Percentiles rank a stretch among this genome's conserved stretches.
phyloP scores from a whole-genome alignment of 768 basidiomycete genomes.

The Boletus patriciae region DNA sequence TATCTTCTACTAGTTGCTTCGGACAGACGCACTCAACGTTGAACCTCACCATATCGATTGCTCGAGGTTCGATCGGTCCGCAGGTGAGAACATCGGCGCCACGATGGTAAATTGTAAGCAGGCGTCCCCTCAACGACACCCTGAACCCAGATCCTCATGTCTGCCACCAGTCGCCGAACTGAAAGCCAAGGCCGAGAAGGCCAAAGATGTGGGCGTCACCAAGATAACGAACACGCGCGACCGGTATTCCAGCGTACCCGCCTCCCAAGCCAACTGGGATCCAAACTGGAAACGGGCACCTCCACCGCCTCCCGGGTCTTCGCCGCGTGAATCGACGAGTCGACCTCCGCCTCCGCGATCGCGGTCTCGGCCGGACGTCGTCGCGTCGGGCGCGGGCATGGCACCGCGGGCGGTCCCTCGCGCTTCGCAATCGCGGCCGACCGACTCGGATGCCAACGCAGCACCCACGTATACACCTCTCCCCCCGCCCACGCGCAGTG shows the following conservation, averaged over 20 bases:
- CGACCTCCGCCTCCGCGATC: conserved; percentile 37
- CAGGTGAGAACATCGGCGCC: not conserved
- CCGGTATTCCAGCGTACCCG: conserved; percentile 51
- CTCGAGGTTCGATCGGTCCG: not conserved
- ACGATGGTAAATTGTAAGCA: conserved; percentile 34
- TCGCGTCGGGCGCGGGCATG: conserved; percentile 8
- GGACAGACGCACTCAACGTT: not conserved
- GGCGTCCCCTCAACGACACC: not conserved
- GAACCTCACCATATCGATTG: not conserved
- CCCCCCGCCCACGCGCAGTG: conserved; percentile 29
- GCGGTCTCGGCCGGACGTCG: conserved; percentile 24
- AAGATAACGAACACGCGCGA: conserved; percentile 58
- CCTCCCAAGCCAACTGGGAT: conserved; percentile 67
- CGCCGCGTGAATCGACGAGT: conserved; percentile 9
- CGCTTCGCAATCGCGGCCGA: conserved; percentile 17
- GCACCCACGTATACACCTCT: conserved; percentile 17
- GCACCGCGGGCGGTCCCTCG: conserved; percentile 10
- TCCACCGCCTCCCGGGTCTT: conserved; percentile 35
- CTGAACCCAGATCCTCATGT: conserved; percentile 3
- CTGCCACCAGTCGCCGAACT: conserved; percentile 55
- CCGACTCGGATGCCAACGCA: conserved; percentile 3
- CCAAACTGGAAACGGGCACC: conserved; percentile 51
- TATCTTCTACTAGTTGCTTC: not conserved
- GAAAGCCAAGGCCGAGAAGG: conserved; percentile 62
- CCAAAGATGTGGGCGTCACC: conserved; percentile 54